Evolutionary conservation across 495 filamentous ascomycete species (phyloP), one percentile per base, ranked within the genome.

Genomic region (Aspergillus nanangensis): DNA sequence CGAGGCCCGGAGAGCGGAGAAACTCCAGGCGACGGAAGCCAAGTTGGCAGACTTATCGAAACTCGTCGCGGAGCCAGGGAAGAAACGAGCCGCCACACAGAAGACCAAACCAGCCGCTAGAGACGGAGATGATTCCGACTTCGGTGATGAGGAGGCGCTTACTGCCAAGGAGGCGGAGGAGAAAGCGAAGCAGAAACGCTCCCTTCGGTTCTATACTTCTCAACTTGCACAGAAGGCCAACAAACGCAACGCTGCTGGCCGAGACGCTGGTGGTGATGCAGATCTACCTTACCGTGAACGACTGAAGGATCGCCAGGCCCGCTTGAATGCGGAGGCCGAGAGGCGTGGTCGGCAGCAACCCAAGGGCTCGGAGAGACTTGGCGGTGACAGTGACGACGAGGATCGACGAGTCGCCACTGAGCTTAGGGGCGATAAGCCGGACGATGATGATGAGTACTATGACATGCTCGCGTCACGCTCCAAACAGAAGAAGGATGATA

Each of bases 231-330:
- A 95, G 60, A 96, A 95, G 65, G 78, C 86, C 45, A 91, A 87
- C 67, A 90, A 87, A 56, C 88, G 93, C 25, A 83, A 74, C 4
- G 81, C 73, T n/a, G 88, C 88, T 19, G 88, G 87, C 42, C 79
- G 83, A 41, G 85, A 92, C 51, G 80, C 88, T 7, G 94, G 94
- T 58, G 93, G 93, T 57, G 93, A 98, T 61, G 79, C 77, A 23
- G 93, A 98, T 76, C 75, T 98, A 40, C 93, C 93, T 14, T 84
- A 95, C 61, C 78, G 88, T 31, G 93, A 98, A 60, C 83, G 94
- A 40, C 67, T 93, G 22, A 80, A 75, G 57, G 94, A 98, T 60
- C 79, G 91, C 19, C 84, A 90, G 62, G 82, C 83, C 20, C 78
- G 93, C 36, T 77, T 97, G 33, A 92, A 90, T 55, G 81, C 80